These are phyloP conservation scores for Rosa multiflora DNA, from an alignment of 306 rosid genomes.

Conservation along the genomic window DNA sequence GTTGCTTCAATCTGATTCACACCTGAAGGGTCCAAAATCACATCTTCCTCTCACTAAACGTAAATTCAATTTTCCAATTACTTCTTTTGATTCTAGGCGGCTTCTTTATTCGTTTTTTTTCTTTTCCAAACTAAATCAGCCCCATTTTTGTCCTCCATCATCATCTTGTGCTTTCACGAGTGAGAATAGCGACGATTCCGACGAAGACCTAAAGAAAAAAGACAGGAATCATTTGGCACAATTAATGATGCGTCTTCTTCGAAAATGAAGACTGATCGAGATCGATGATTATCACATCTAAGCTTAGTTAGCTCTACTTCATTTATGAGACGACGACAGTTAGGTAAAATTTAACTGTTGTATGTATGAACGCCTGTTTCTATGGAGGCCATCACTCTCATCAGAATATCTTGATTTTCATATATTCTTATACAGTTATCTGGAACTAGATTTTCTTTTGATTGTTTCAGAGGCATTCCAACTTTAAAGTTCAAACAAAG, in stretches of 20 bases:
- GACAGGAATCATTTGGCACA: background rate
- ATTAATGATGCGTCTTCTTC: background rate
- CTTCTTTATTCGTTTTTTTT: no score
- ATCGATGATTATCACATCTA: background rate
- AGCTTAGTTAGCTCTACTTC: background rate
- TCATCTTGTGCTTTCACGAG: background rate
- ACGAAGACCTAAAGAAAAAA: background rate
- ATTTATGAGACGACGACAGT: background rate
- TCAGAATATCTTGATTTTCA: background rate
- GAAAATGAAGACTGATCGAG: background rate
- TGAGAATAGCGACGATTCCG: background rate
- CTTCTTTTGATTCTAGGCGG: background rate
- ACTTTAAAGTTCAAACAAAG: conserved; percentile 3
- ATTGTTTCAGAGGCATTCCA: background rate
- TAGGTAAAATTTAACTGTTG: background rate
- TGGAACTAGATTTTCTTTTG: background rate
- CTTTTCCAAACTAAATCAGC: background rate
- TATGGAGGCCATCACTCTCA: background rate
- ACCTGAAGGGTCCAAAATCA: no score
- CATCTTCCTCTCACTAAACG: no score
- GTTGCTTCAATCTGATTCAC: no score
- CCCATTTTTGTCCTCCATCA: background rate
- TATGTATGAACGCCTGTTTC: conserved; percentile 3
- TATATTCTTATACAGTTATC: background rate
- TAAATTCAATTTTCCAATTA: background rate